A percentile compares a stretch with the other conserved stretches of the same genome.
Conservation (phyloP, 169 alveolate species). For the Eimeria falciformis region DNA sequence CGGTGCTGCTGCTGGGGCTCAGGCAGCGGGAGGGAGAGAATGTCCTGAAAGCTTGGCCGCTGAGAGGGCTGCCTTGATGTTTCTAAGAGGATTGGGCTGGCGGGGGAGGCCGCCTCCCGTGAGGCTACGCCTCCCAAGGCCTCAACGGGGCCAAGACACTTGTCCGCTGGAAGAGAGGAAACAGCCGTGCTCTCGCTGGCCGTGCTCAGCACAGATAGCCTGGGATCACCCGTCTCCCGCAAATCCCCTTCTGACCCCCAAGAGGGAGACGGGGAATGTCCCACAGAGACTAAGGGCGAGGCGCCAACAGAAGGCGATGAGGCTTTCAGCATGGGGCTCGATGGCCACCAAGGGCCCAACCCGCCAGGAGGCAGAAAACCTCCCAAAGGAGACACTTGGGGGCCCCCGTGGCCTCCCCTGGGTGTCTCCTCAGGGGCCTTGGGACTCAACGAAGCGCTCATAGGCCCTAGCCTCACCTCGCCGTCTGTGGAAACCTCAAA, state of each 20-base stretch:
- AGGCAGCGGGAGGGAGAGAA: not conserved
- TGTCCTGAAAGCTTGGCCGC: not conserved
- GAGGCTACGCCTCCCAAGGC: not conserved
- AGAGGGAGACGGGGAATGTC: constrained; percentile 33
- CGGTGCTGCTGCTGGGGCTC: constrained; percentile 1
- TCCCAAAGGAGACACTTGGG: too few relatives aligned
- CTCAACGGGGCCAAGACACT: not conserved
- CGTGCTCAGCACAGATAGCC: constrained; percentile 42
- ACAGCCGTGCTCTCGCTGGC: constrained; percentile 56
- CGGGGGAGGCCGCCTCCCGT: not conserved
- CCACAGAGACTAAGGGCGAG: constrained; percentile 1
- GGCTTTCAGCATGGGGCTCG: not conserved
- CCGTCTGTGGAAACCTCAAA: too few relatives aligned
- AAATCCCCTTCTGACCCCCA: constrained; percentile 5
- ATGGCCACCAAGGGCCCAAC: constrained; percentile 13
- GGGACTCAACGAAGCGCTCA: too few relatives aligned
- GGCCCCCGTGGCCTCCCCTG: too few relatives aligned
- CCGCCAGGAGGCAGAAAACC: too few relatives aligned
- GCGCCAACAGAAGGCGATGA: constrained; percentile 3
- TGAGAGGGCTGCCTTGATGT: not conserved
- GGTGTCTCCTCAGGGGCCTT: too few relatives aligned
- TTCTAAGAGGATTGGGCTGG: not conserved
- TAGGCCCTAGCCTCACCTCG: too few relatives aligned
- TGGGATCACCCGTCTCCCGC: not conserved
- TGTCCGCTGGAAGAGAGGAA: not conserved